Evolutionary conservation across 2,329 filamentous ascomycete genomes (phyloP).

Genomic region (Claviceps sp.): DNA sequence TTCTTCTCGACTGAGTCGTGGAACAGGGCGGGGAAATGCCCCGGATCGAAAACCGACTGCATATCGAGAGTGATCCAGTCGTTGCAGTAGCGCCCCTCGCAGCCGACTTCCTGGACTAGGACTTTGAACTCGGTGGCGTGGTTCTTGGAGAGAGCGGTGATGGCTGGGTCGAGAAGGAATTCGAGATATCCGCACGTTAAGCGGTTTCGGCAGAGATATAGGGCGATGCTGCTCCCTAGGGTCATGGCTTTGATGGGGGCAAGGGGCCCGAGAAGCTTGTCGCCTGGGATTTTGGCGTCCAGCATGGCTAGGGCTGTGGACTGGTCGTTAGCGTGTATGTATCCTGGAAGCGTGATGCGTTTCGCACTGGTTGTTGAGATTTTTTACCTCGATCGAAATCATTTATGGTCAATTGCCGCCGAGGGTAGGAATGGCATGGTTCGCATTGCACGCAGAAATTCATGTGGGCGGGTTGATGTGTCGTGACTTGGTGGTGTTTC

Average conservation of each 20-base stretch:
- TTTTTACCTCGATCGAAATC: conserved; percentile 1
- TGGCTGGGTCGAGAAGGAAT: conserved; percentile 14
- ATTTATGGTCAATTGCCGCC: conserved; percentile 1
- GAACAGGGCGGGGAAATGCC: conserved; percentile 7
- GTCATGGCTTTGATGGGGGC: conserved; percentile 15
- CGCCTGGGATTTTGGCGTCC: conserved; percentile 11
- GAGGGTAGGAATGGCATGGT: background rate
- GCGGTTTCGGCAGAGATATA: conserved; percentile 12
- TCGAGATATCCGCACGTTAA: conserved; percentile 13
- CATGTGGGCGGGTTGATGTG: background rate
- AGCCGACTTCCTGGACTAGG: conserved; percentile 8
- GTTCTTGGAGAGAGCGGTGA: conserved; percentile 9
- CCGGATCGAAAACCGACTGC: no score
- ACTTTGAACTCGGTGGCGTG: conserved; percentile 10
- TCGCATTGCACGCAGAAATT: background rate
- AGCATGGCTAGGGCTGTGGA: conserved; percentile 10
- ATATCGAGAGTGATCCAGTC: conserved; percentile 12
- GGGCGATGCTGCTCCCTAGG: conserved; percentile 13
- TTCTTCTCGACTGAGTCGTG: conserved; percentile 12
- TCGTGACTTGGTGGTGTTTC: background rate
- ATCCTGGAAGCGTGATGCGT: no score
- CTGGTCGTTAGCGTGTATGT: no score
- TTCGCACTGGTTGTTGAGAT: background rate
- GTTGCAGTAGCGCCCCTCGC: background rate
- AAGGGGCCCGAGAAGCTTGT: conserved; percentile 14